A percentile compares a stretch with the other conserved stretches of the same genome.
Conservation (phyloP, 306 rosid genomes). For the Medicago truncatula region MtrunA17r5.0-ANR NC_053049.1:45384001-45384500, state of each 20-base stretch:
- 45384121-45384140: constrained; percentile 75
- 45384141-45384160: constrained; percentile 57
- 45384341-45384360: constrained; percentile 69
- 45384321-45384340: constrained; percentile 69
- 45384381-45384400: constrained; percentile 59
- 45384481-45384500: constrained; percentile 62
- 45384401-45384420: constrained; percentile 45
- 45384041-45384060: neutral
- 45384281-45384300: constrained; percentile 75
- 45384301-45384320: constrained; percentile 87
- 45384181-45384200: constrained; percentile 91
- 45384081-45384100: constrained; percentile 50
- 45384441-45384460: constrained; percentile 61
- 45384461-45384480: constrained; percentile 52
- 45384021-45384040: neutral
- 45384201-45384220: constrained; percentile 93
- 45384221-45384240: constrained; percentile 81
- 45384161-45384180: constrained; percentile 65
- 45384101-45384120: constrained; percentile 72
- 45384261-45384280: constrained; percentile 73
- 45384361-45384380: constrained; percentile 63
- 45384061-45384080: constrained; percentile 37
- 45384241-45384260: constrained; percentile 75
- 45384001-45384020: neutral
- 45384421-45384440: constrained; percentile 76